These are phyloP conservation scores for Nigrospora oryzae DNA, from an alignment of 2,329 filamentous ascomycete genomes.

Conservation along the genomic window DNA sequence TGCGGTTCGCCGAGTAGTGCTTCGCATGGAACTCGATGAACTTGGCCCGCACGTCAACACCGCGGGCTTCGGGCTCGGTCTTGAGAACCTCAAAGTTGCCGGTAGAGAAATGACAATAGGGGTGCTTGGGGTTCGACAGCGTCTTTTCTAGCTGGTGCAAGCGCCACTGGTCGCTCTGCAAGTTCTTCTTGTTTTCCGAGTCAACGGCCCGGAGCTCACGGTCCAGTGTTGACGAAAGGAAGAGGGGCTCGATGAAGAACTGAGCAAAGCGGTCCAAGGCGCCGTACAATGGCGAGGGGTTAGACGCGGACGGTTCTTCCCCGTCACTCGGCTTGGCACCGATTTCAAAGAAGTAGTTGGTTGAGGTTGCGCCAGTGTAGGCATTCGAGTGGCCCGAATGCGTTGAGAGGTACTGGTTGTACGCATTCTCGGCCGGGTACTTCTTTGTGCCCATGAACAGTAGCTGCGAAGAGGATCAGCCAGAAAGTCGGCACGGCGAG, in stretches of 20 bases:
- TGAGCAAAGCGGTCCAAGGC: conserved; percentile 87
- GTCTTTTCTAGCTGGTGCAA: conserved; percentile 82
- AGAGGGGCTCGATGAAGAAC: conserved; percentile 85
- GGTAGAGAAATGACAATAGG: conserved; percentile 86
- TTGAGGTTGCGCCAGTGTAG: conserved; percentile 87
- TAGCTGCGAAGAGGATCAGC: conserved; percentile 36
- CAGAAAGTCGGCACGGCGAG: background rate
- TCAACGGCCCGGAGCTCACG: conserved; percentile 84
- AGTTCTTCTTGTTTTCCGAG: conserved; percentile 95
- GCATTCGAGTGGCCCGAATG: conserved; percentile 92
- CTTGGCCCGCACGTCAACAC: conserved; percentile 78
- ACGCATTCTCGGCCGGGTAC: conserved; percentile 92
- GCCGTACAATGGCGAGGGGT: conserved; percentile 60
- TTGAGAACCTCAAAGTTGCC: conserved; percentile 83
- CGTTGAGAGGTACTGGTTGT: conserved; percentile 83
- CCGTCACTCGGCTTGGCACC: conserved; percentile 66
- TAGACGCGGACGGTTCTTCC: conserved; percentile 43
- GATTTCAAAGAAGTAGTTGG: conserved; percentile 97
- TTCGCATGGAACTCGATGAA: conserved; percentile 88
- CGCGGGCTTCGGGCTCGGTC: conserved; percentile 67
- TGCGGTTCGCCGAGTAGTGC: conserved; percentile 86
- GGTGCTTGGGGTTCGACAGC: conserved; percentile 78
- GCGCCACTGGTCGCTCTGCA: conserved; percentile 85
- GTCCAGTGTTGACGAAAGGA: conserved; percentile 76
- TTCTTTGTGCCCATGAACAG: conserved; percentile 99